Conservation (phyloP, 805 yeast species). For the Hanseniaspora lindneri region DNA sequence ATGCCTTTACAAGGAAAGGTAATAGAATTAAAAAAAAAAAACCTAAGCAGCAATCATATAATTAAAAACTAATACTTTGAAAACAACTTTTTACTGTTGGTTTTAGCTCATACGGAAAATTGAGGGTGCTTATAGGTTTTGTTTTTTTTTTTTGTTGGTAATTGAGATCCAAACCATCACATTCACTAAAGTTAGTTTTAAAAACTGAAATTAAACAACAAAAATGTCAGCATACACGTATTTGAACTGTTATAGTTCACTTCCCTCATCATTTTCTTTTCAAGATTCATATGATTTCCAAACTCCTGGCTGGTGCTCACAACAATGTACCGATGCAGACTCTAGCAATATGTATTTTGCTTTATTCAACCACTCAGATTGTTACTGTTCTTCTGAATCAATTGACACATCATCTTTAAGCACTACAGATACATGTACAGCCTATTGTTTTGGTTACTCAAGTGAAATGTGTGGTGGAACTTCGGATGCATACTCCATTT, state of each 20-base stretch:
- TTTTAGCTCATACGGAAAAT: too few species aligned
- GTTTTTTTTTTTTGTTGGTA: too few species aligned
- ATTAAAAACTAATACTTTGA: too few species aligned
- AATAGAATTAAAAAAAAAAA: too few species aligned
- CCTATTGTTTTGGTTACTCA: slow-evolving; percentile 46
- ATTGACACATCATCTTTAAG: slow-evolving; percentile 20
- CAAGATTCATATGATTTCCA: slow-evolving; percentile 23
- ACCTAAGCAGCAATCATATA: too few species aligned
- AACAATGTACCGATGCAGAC: slow-evolving; percentile 20
- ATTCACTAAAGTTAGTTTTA: too few species aligned
- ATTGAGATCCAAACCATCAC: too few species aligned
- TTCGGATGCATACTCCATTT: slow-evolving; percentile 37
- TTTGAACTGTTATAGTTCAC: slow-evolving; percentile 24
- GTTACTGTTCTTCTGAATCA: slow-evolving; percentile 27
- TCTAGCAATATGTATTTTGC: slow-evolving; percentile 24
- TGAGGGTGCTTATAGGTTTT: too few species aligned
- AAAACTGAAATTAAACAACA: too few species aligned
- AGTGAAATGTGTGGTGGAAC: slow-evolving; percentile 51
- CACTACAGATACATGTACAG: slow-evolving; percentile 20
- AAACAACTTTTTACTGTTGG: too few species aligned
- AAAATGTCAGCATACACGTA: slow-evolving; percentile 18
- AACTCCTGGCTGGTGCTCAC: slow-evolving; percentile 24
- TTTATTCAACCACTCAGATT: slow-evolving; percentile 21
- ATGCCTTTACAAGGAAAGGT: too few species aligned
- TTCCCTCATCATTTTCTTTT: slow-evolving; percentile 25